Evolutionary conservation across 257 asterid species (phyloP).

Genomic region (Lantana camara): DNA sequence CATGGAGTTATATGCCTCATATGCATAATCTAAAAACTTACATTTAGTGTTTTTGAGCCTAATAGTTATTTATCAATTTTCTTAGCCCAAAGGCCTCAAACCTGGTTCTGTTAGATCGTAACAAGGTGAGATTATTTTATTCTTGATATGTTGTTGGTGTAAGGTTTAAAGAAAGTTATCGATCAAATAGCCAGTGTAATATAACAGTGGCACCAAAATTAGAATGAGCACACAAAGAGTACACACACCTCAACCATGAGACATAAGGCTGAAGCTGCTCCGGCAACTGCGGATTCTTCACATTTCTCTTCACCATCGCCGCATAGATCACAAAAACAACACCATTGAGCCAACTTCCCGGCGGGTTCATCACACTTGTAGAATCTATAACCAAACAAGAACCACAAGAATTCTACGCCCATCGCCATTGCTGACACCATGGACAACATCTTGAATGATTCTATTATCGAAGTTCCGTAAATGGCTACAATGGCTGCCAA

Average conservation of each 20-base stretch:
- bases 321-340: slow-evolving; percentile 7
- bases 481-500: slow-evolving; percentile 8
- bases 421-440: background rate
- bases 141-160: too few relatives aligned
- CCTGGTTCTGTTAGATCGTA: too few relatives aligned
- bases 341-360: background rate
- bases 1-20: too few relatives aligned
- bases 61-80: too few relatives aligned
- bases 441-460: background rate
- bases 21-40: too few relatives aligned
- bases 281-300: background rate
- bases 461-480: background rate
- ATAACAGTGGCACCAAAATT: too few relatives aligned
- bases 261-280: background rate
- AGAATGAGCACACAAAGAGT: too few relatives aligned
- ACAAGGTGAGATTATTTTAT: too few relatives aligned
- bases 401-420: slow-evolving; percentile 3
- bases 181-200: too few relatives aligned
- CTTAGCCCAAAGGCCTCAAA: too few relatives aligned
- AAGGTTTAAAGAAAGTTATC: too few relatives aligned
- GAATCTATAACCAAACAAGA: slow-evolving; percentile 14
- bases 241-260: slow-evolving; percentile 25
- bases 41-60: too few relatives aligned
- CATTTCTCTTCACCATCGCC: slow-evolving; percentile 8
- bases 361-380: background rate